Evolutionary conservation across 129 eudicot genomes (phyloP).

Genomic region (Ambrosia trifida): DNA sequence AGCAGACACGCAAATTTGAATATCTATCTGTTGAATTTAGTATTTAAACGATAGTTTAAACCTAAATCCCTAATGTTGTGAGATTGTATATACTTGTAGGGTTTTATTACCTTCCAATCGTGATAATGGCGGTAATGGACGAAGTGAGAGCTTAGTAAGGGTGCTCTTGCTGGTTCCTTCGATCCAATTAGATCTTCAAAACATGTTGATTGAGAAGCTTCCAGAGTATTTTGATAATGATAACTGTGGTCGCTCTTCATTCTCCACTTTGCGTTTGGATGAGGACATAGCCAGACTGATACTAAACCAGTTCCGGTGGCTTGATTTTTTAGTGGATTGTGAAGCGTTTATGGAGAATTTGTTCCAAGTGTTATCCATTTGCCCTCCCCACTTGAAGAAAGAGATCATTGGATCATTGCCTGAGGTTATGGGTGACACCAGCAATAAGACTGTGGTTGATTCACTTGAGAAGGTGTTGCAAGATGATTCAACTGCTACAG

Average conservation of each 20-base stretch:
- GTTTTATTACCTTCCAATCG: constrained; percentile 57
- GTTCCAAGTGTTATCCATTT: constrained; percentile 67
- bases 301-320: constrained; percentile 82
- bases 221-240: constrained; percentile 68
- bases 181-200: constrained; percentile 60
- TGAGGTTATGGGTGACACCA: constrained; percentile 68
- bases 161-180: constrained; percentile 60
- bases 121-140: constrained; percentile 39
- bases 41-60: not conserved
- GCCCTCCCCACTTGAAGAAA: constrained; percentile 69
- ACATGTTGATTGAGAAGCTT: constrained; percentile 70
- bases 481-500: constrained; percentile 60
- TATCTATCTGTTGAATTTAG: constrained; percentile 1
- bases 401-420: constrained; percentile 88
- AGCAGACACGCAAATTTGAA: not conserved
- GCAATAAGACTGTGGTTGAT: constrained; percentile 53
- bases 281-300: constrained; percentile 78
- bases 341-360: constrained; percentile 61
- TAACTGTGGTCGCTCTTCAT: constrained; percentile 32
- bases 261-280: constrained; percentile 43
- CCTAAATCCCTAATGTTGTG: not conserved
- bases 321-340: constrained; percentile 70
- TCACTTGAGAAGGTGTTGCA: constrained; percentile 72
- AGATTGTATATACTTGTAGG: constrained; percentile 34
- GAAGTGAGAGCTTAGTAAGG: constrained; percentile 63